These are phyloP conservation scores for Epichloe bromicola DNA, from an alignment of 2,329 filamentous ascomycete species.

Conservation along the genomic window DNA sequence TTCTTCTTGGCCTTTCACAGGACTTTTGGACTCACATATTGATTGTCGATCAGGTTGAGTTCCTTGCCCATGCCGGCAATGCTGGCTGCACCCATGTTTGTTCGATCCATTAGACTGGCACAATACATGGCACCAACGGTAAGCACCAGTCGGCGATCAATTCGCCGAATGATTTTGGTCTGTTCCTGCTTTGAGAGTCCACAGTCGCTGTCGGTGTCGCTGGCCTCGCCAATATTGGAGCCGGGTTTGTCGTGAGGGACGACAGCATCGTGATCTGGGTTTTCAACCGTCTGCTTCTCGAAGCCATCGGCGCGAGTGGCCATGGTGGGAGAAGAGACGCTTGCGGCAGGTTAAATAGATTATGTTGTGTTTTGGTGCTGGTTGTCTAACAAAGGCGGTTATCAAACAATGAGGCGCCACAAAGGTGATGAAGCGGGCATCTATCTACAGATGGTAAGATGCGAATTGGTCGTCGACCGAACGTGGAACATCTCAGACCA, in stretches of 20 bases:
- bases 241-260: slow-evolving; percentile 12
- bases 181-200: slow-evolving; percentile 49
- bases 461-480: no score
- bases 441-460: no score
- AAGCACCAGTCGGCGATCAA: slow-evolving; percentile 53
- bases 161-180: slow-evolving; percentile 51
- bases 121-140: slow-evolving; percentile 58
- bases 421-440: no score
- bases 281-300: slow-evolving; percentile 14
- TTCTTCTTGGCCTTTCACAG: no score
- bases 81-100: slow-evolving; percentile 59
- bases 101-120: slow-evolving; percentile 65
- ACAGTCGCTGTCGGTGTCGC: slow-evolving; percentile 33
- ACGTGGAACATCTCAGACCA: no score
- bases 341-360: neutral
- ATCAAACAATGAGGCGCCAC: no score
- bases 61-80: slow-evolving; percentile 52
- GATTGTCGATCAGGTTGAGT: slow-evolving; percentile 30
- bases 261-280: slow-evolving; percentile 12
- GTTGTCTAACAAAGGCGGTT: no score
- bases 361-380: no score
- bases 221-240: slow-evolving; percentile 20
- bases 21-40: slow-evolving; percentile 25
- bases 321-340: slow-evolving; percentile 9
- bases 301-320: slow-evolving; percentile 9